Base-by-base conservation (phyloP, 2,329 filamentous ascomycete genomes). In the Tricladium varicosporioides region DNA sequence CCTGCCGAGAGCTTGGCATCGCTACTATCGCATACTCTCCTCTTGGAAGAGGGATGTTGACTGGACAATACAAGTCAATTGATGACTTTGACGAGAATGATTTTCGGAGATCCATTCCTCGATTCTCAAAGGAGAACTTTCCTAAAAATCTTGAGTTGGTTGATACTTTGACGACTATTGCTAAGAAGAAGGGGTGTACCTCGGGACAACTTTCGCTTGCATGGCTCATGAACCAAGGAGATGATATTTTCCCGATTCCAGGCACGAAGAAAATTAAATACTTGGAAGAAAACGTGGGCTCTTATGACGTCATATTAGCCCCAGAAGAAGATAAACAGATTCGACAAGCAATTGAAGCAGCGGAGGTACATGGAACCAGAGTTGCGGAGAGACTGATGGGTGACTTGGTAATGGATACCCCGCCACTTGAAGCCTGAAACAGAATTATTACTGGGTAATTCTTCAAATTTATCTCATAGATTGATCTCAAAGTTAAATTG, bases 21-120 rank as follows among this genome's bases (percentile, higher is more conserved):
- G 73, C 81, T 0, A 71, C 82, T 5, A 75, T 88, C 1, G 78
- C 81, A 1, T 86, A 84, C 70, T 79, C 77, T 14, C 84, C 84
- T 1, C 76, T 88, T 1, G 83, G 36, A 40, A 11, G 59, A 77
- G 84, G 84, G 9, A 70, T 87, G 58, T 65, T 87, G 27, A 78
- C 80, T 0, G 82, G 82, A 2, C 67, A 70, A 5, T 76, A 80
- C 66, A 73, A 73, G 43, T 75, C 72, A 2, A 67, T 65, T 0
- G 72, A 73, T 14, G 80, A 83, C 62, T 73, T 84, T 49, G 74
- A 74, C 5, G 72, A 74, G 5, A 70, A 67, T 2, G 81, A 85
- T 64, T 75, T 78, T 65, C 78, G 83, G 13, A 68, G 60, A 9
- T 65, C 67, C 19, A 60, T 73, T 2, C 80, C 80, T 1, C 72